Base-by-base conservation (phyloP, 306 rosid species). In the Prunus campanulata region DNA sequence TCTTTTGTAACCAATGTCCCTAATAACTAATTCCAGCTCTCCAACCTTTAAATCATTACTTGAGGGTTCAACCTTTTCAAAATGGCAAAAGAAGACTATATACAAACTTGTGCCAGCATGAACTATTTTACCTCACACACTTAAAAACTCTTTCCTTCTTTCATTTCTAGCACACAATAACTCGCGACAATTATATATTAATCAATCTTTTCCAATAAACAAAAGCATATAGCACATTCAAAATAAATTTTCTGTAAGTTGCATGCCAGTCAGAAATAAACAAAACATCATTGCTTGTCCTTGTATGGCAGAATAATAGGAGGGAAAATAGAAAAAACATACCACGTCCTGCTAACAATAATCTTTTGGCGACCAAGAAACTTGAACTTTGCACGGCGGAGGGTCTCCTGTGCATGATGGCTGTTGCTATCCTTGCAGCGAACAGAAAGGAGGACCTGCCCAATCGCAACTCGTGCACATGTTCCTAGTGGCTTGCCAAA, bases 331-430 rank as follows among this genome's bases (percentile, higher is more conserved):
- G 44, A 6, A 11, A 71, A 66, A 50, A 29, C 95, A 55, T 72
- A 92, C 97, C 97, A 92, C 71, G 90, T 92, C 83, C 96, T 82
- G 87, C 93, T 90, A 3, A 86, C 90, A 6, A 91, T 91, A 80
- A 91, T 91, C 93, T 91, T 91, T 51, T 91, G 95, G 11, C 92
- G 88, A 6, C 96, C 96, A 0, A 93, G 97, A 70, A 91, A 93
- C 88, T 91, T 88, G 46, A 92, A 92, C 84, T 92, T 90, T 0
- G 97, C 97, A 35, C 96, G 93, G 6, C 97, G 97, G 18, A 92
- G 97, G 11, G 97, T 96, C 83, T 90, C 97, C 81, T 92, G 96
- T 0, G 97, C 97, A 57, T 92, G 88, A 11, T 84, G 89, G 68
- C 93, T 83, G 82, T 88, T 92, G 68, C 69, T 65, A 70, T 88